Evolutionary conservation across 176 grass and related monocot species (phyloP).

Genomic region (Panicum miliaceum): DNA sequence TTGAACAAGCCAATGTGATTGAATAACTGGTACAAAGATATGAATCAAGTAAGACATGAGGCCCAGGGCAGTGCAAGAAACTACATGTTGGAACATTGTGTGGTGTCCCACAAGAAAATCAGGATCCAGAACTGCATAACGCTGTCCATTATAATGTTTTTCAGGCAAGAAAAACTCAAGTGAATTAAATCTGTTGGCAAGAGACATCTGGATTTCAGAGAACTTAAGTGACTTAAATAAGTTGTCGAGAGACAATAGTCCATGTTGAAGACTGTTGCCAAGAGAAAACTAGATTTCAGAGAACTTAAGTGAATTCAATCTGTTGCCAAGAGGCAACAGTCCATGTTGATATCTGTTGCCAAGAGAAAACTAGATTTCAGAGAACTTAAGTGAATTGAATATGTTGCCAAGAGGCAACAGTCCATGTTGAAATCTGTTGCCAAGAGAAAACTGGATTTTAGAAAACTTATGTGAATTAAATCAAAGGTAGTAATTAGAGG

Average conservation of each 20-base stretch:
- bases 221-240: not conserved
- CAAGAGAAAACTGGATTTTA: too few relatives aligned
- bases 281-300: too few relatives aligned
- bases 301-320: too few relatives aligned
- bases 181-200: not conserved
- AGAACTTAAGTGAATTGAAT: not conserved
- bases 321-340: not conserved
- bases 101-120: not conserved
- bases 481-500: too few relatives aligned
- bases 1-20: not conserved
- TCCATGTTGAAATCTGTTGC: not conserved
- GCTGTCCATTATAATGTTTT: not conserved
- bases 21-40: not conserved
- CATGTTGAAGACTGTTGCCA: not conserved
- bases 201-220: not conserved
- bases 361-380: not conserved
- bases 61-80: not conserved
- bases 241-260: not conserved
- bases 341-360: not conserved
- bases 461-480: too few relatives aligned
- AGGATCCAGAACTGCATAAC: not conserved
- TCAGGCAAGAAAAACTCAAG: not conserved
- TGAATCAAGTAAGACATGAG: not conserved
- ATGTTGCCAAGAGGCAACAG: not conserved
- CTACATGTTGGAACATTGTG: not conserved